Conservation (phyloP, 305 asterid species). For the Plantago coronopus region DNA sequence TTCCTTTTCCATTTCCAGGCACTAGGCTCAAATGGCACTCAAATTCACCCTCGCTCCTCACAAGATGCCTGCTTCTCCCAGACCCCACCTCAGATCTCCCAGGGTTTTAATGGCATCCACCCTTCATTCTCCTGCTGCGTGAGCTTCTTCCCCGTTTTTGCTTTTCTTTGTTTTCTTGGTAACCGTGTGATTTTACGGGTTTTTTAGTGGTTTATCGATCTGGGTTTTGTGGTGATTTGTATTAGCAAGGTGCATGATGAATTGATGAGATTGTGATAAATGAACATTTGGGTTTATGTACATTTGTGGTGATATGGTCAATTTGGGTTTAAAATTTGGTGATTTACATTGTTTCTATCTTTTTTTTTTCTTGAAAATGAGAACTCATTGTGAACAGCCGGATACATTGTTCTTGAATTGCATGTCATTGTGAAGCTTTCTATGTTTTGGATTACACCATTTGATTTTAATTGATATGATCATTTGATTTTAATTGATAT, state of each 20-base stretch:
- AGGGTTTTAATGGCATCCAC: constrained; percentile 62
- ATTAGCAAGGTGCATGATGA: constrained; percentile 27
- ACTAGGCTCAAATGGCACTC: constrained; percentile 52
- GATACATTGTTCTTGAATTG: too few relatives aligned
- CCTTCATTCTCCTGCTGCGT: constrained; percentile 51
- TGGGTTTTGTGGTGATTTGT: constrained; percentile 19
- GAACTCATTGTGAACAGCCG: background rate
- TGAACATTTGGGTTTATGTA: constrained; percentile 9
- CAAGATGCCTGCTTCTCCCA: constrained; percentile 41
- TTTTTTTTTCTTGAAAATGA: background rate
- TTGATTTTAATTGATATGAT: too few relatives aligned
- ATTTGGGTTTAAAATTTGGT: background rate
- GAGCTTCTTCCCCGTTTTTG: constrained; percentile 14
- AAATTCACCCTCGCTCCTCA: constrained; percentile 34
- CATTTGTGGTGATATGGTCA: constrained; percentile 1
- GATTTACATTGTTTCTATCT: too few relatives aligned
- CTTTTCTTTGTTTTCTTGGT: background rate
- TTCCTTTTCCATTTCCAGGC: background rate
- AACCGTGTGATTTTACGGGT: constrained; percentile 14
- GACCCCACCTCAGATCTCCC: constrained; percentile 44
- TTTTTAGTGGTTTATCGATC: constrained; percentile 23
- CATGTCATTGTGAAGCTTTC: background rate
- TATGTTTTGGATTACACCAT: background rate
- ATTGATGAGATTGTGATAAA: too few relatives aligned
- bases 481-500: too few relatives aligned